Conservation (phyloP, 1,139 yeast genomes). For the Candida tetrigidarum region DNA sequence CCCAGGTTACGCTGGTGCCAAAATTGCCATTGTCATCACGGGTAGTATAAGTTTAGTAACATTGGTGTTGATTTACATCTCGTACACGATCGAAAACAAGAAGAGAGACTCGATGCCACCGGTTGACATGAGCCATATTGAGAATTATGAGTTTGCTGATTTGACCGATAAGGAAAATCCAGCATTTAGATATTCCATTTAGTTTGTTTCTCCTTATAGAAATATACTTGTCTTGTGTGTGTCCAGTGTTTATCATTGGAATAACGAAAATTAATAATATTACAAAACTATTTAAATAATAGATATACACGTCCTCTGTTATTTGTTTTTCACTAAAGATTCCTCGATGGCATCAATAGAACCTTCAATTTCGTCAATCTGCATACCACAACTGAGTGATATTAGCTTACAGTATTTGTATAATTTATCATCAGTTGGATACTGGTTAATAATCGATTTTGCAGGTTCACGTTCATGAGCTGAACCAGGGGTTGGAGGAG, state of each 20-base stretch:
- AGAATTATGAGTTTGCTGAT: constrained; percentile 61
- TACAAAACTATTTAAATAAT: neutral
- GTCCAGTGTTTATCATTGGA: too few species aligned
- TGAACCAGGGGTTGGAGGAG: too few species aligned
- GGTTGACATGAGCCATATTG: constrained; percentile 27
- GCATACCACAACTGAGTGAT: constrained; percentile 51
- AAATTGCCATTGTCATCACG: constrained; percentile 39
- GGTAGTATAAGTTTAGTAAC: constrained; percentile 27
- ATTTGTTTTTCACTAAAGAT: constrained; percentile 21
- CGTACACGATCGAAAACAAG: constrained; percentile 33
- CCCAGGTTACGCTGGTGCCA: constrained; percentile 56
- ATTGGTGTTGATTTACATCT: constrained; percentile 29
- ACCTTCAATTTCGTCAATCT: constrained; percentile 42
- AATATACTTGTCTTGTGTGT: too few species aligned
- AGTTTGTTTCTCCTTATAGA: neutral
- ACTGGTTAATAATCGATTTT: neutral
- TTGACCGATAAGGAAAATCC: constrained; percentile 71
- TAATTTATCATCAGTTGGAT: constrained; percentile 28
- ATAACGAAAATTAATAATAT: neutral
- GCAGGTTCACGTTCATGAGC: neutral
- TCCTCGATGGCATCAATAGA: constrained; percentile 50
- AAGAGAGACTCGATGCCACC: constrained; percentile 24
- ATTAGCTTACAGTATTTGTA: constrained; percentile 48
- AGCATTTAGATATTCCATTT: constrained; percentile 52
- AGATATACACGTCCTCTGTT: neutral